phyloP scores from a whole-genome alignment of 2,329 filamentous ascomycete species.

The Alternaria sp. region DNA sequence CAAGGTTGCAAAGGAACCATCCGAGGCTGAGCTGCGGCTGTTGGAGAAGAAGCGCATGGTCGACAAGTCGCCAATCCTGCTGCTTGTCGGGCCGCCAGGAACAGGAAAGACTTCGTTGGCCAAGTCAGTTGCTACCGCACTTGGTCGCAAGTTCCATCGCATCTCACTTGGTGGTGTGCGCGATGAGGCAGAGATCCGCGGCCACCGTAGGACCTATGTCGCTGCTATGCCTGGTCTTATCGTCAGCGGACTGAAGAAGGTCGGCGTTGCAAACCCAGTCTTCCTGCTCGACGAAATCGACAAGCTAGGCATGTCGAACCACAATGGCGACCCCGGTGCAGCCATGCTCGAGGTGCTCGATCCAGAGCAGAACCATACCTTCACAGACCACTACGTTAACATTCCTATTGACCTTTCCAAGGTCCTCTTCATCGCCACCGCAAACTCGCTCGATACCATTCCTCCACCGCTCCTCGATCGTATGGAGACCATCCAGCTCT shows the following conservation, averaged over 20 bases:
- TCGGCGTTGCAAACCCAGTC: slow-evolving; percentile 92
- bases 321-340: slow-evolving; percentile 93
- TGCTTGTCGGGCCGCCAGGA: slow-evolving; percentile 90
- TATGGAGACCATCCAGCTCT: slow-evolving; percentile 94
- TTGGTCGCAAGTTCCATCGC: slow-evolving; percentile 94
- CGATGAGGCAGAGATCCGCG: slow-evolving; percentile 95
- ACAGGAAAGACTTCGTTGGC: slow-evolving; percentile 96
- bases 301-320: slow-evolving; percentile 89
- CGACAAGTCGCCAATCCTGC: slow-evolving; percentile 94
- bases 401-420: slow-evolving; percentile 96
- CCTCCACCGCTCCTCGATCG: slow-evolving; percentile 91
- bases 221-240: slow-evolving; percentile 98
- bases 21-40: slow-evolving; percentile 69
- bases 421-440: slow-evolving; percentile 96
- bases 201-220: slow-evolving; percentile 93
- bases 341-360: slow-evolving; percentile 98
- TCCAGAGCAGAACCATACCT: slow-evolving; percentile 94
- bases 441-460: slow-evolving; percentile 93
- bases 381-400: slow-evolving; percentile 95
- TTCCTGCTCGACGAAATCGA: slow-evolving; percentile 97
- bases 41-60: slow-evolving; percentile 83
- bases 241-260: slow-evolving; percentile 92
- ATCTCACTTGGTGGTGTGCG: slow-evolving; percentile 95
- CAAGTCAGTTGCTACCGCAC: slow-evolving; percentile 86
- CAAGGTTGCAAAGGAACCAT: slow-evolving; percentile 46